These are phyloP conservation scores for Phalaenopsis aphrodite DNA, from an alignment of 106 monocot species.

Conservation along the genomic window DNA sequence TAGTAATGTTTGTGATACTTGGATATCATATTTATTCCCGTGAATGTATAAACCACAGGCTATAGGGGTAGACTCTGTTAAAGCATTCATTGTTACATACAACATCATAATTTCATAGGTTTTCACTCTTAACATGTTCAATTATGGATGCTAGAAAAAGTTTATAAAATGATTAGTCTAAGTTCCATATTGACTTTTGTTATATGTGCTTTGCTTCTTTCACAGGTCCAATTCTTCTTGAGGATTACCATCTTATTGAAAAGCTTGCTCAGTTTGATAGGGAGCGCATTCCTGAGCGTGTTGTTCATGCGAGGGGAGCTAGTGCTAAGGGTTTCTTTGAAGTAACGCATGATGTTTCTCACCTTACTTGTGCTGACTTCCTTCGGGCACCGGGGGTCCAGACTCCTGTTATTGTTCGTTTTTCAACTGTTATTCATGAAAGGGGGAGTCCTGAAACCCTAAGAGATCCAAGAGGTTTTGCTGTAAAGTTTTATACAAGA, in stretches of 20 bases:
- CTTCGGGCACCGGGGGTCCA: conserved; percentile 65
- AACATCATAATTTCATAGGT: background rate
- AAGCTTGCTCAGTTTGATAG: conserved; percentile 70
- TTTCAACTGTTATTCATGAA: conserved; percentile 76
- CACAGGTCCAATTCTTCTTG: conserved; percentile 62
- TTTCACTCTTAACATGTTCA: background rate
- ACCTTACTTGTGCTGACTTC: conserved; percentile 70
- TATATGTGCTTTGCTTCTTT: background rate
- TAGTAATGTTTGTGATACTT: background rate
- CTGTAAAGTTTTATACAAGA: conserved; percentile 77
- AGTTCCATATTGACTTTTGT: background rate
- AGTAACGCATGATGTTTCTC: conserved; percentile 59
- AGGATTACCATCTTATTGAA: conserved; percentile 71
- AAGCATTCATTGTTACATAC: background rate
- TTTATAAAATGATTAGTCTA: background rate
- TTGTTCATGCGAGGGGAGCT: conserved; percentile 74
- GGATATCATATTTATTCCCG: background rate
- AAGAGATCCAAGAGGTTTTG: conserved; percentile 68
- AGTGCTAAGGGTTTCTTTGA: conserved; percentile 82
- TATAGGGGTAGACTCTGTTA: background rate
- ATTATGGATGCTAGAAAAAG: background rate
- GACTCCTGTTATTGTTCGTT: conserved; percentile 67
- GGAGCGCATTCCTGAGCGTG: conserved; percentile 67
- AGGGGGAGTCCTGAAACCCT: conserved; percentile 71
- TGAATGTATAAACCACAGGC: background rate